Evolutionary conservation across 1,139 yeast genomes (phyloP), one percentile per base, ranked within the genome.

Genomic region (Geotrichum fermentans): DNA sequence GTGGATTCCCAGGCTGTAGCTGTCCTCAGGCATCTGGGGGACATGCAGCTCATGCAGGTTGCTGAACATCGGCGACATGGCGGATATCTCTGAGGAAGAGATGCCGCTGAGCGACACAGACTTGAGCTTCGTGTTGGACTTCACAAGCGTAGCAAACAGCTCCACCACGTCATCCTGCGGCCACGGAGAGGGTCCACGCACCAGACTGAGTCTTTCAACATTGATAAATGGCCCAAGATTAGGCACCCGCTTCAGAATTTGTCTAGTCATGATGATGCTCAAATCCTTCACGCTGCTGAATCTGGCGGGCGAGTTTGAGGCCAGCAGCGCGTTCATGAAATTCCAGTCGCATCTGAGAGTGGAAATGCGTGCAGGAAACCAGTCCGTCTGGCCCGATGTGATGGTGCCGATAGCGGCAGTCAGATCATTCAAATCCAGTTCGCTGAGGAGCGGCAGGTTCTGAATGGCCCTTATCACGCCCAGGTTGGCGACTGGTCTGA

Each of bases 131-230:
- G 45, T n/a, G 8, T 39, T 29, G 20, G 28, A 5, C 18, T 29
- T 34, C 10, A 30, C 4, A 2, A 29, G 18, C 6, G 10, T 7
- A 11, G 24, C 40, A 29, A 45, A 39, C 10, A 45, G 34, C 26
- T 45, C 45, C 24, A 21, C 28, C 11, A 39, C 36, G 11, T 26
- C 40, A 28, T 29, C 41, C 13, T 35, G 49, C 5, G 49, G 45
- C 49, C 49, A 45, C 4, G 49, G 49, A 3, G 38, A 30, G 7
- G 49, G 49, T 4, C 49, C 49, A 14, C 49, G 40, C 28, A 40
- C 17, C 16, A 45, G 18, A 10, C 20, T 33, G 14, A 45, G 17
- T 11, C 18, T 21, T n/a, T 35, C 45, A 7, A 37, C 38, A 26
- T 43, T 17, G 14, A 17, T n/a, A n/a, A 43, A 26, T 5, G 28